phyloP scores from a whole-genome alignment of 768 basidiomycete species.

The Tylopilus intermedius region DNA sequence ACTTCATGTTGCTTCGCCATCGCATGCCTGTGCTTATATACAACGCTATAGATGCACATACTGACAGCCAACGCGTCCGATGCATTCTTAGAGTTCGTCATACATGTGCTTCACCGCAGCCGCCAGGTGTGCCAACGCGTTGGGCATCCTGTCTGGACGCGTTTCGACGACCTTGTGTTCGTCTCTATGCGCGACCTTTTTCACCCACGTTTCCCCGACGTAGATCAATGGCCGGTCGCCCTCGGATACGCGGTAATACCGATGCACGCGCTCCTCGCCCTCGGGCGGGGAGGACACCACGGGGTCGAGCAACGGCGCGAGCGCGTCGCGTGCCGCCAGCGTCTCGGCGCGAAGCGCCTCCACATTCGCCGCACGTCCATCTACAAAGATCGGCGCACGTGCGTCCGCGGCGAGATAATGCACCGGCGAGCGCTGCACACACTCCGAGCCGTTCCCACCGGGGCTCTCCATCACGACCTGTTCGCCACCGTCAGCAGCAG shows the following conservation, averaged over 20 bases:
- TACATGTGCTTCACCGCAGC: not conserved
- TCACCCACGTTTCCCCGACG: constrained; percentile 5
- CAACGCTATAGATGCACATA: not conserved
- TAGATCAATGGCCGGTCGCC: not conserved
- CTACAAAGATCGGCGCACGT: not conserved
- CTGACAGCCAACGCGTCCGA: no score
- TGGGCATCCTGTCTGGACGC: not conserved
- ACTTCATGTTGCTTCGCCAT: not conserved
- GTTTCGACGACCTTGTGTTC: not conserved
- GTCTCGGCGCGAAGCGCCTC: no score
- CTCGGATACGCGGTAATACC: not conserved
- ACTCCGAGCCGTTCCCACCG: not conserved
- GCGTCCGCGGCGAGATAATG: no score
- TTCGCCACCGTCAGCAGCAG: not conserved
- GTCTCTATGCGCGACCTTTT: not conserved
- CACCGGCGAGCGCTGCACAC: no score
- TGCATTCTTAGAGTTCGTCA: not conserved
- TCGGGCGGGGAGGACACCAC: not conserved
- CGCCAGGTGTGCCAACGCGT: no score
- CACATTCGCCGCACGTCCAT: no score
- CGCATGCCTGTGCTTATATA: not conserved
- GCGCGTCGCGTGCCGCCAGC: not conserved
- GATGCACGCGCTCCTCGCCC: not conserved
- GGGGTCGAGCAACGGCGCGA: not conserved
- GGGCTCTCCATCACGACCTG: not conserved